Conservation (phyloP, 2,329 filamentous ascomycete genomes). For the Neofusicoccum cordaticola region DNA sequence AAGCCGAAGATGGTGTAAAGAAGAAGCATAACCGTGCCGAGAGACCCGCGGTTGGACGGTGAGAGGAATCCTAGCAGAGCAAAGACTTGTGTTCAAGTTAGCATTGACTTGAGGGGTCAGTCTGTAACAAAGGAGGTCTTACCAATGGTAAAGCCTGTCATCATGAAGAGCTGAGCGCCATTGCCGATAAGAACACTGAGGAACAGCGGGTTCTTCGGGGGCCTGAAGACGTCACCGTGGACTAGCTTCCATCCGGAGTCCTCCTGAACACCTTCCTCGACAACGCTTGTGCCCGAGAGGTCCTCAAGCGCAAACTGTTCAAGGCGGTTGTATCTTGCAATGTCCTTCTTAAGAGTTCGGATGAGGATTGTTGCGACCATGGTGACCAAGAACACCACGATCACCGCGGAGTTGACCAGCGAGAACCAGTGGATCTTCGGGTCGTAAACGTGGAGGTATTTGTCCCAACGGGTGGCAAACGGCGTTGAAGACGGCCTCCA, state of each 20-base stretch:
- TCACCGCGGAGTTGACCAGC: slow-evolving; percentile 90
- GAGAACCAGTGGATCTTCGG: slow-evolving; percentile 99
- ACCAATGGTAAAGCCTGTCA: slow-evolving; percentile 89
- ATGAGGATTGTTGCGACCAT: slow-evolving; percentile 92
- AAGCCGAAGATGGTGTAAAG: slow-evolving; percentile 92
- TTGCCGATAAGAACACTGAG: slow-evolving; percentile 88
- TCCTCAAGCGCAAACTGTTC: slow-evolving; percentile 91
- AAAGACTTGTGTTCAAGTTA: slow-evolving; percentile 55
- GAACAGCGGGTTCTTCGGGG: slow-evolving; percentile 76
- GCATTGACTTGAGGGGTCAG: neutral
- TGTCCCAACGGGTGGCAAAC: slow-evolving; percentile 98
- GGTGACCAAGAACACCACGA: slow-evolving; percentile 85
- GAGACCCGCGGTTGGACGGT: slow-evolving; percentile 88
- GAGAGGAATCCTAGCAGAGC: slow-evolving; percentile 93
- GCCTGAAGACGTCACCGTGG: slow-evolving; percentile 94
- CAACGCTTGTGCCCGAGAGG: slow-evolving; percentile 68
- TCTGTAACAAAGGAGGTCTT: slow-evolving; percentile 23
- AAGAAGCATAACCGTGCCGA: slow-evolving; percentile 89
- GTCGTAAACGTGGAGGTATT: slow-evolving; percentile 95
- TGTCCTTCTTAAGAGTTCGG: slow-evolving; percentile 87
- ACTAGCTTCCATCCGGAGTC: slow-evolving; percentile 99
- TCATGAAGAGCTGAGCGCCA: slow-evolving; percentile 93
- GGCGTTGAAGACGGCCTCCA: slow-evolving; percentile 82
- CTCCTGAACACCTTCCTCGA: slow-evolving; percentile 92
- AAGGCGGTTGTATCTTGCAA: slow-evolving; percentile 91